Conservation (phyloP, 805 yeast species). For the Candida ipomoeae region DNA sequence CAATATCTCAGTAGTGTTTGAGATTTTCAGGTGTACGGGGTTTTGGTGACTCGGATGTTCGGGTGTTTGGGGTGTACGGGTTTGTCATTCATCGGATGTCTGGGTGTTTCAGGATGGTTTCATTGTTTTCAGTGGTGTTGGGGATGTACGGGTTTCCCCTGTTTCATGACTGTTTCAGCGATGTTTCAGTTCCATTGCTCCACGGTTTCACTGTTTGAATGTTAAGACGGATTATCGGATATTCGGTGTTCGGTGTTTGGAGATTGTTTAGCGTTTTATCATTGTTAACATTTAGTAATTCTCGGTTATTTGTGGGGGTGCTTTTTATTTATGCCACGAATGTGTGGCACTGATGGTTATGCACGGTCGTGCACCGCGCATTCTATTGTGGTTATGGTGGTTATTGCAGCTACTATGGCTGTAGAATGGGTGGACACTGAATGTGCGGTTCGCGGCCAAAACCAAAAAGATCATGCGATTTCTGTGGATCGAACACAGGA, state of each 20-base stretch:
- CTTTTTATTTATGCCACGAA: not conserved
- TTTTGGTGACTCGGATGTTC: too few relatives aligned
- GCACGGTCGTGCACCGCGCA: not conserved
- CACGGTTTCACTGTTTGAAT: not conserved
- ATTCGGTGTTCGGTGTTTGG: too few relatives aligned
- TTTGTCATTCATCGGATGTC: not conserved
- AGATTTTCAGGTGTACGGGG: too few relatives aligned
- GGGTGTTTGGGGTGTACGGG: too few relatives aligned
- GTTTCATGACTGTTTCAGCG: not conserved
- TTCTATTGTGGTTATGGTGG: conserved; percentile 1
- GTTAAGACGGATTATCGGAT: too few relatives aligned
- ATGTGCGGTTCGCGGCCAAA: not conserved
- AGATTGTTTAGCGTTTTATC: too few relatives aligned
- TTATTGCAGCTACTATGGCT: conserved; percentile 1
- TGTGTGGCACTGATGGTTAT: not conserved
- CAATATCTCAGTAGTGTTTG: too few relatives aligned
- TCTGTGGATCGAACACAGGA: conserved; percentile 26
- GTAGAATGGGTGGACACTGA: not conserved
- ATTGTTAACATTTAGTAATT: too few relatives aligned
- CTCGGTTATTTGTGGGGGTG: too few relatives aligned
- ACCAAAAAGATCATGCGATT: conserved; percentile 13
- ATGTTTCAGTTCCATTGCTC: not conserved
- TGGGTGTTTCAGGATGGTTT: not conserved
- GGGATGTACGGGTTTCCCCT: not conserved
- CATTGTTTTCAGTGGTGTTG: not conserved